Base-by-base conservation (phyloP, 768 basidiomycete genomes). In the Phallus indusiatus region DNA sequence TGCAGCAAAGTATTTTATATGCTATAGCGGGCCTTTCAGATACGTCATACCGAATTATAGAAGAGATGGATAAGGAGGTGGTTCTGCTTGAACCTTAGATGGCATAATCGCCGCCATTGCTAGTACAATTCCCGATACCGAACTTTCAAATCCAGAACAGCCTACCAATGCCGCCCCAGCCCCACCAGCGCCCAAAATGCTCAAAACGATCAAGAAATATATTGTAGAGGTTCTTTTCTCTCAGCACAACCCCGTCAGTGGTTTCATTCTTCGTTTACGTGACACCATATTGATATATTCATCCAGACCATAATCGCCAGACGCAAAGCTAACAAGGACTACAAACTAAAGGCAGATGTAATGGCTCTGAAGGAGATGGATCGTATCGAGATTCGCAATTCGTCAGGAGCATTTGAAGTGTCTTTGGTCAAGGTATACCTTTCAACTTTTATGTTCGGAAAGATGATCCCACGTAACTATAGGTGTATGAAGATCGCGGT, bases 1-100 rank as follows among this genome's bases (percentile, higher is more conserved):
- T 97, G 94, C 65, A 78, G 89, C 11, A 90, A 88, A 68, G 90
- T 94, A 0, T 96, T 92, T 73, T 95, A 98, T 67, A 96, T 69
- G 95, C 96, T 0, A 74, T 78, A 47, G 78, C 82, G 18, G 81
- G 79, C 11, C 55, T 18, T 0, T 70, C 62, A 37, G 60, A 60
- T 10, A 78, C 90, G 47, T 73, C 81, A 21, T 91, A 85, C 65
- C 71, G 70, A 1, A 76, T 88, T 35, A 51, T 85, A n/a, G 74
- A 78, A 53, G 86, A 88, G 64, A 80, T 89, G 0, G 86, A 90
- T 72, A 90, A 90, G 72, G 87, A 91, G 63, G 88, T 92, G 5
- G 78, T 91, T 14, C 70, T 90, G 36, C 64, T 84, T 48, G 83
- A 83, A 46, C 60, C 73, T 12, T 64, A 63, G 67, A 36, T 50